phyloP scores from a whole-genome alignment of 495 filamentous ascomycete species.

The Tuber magnatum region DNA sequence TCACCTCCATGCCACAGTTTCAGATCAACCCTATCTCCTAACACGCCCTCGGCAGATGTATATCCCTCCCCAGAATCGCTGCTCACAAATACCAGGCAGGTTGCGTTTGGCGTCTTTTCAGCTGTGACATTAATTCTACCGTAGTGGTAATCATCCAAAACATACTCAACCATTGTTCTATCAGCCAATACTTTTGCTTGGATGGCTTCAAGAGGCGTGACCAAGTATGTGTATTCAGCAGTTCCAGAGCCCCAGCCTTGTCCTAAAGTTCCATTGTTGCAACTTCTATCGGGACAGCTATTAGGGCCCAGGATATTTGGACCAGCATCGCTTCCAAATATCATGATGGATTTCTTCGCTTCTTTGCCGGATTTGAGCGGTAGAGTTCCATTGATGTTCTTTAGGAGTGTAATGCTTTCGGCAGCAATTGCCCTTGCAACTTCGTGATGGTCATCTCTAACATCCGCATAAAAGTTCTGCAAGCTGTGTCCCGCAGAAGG shows the following conservation, averaged over 20 bases:
- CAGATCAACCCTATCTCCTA: conserved; percentile 78
- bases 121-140: conserved; percentile 5
- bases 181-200: conserved; percentile 59
- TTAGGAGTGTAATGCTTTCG: conserved; percentile 75
- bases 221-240: conserved; percentile 77
- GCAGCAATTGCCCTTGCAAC: conserved; percentile 67
- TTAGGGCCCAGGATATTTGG: conserved; percentile 50
- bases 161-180: conserved; percentile 7
- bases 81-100: conserved; percentile 59
- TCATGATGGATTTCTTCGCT: conserved; percentile 63
- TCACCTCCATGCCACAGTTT: conserved; percentile 72
- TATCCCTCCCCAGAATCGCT: conserved; percentile 58
- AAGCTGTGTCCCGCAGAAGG: background rate
- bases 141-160: conserved; percentile 3
- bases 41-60: conserved; percentile 54
- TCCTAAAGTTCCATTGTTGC: conserved; percentile 76
- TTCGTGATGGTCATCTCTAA: conserved; percentile 56
- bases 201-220: conserved; percentile 79
- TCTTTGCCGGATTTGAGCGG: conserved; percentile 30
- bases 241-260: conserved; percentile 88
- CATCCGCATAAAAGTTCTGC: conserved; percentile 13
- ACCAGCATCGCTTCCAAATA: conserved; percentile 83
- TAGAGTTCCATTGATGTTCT: conserved; percentile 39
- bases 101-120: conserved; percentile 52
- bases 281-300: conserved; percentile 54